Base-by-base conservation (phyloP, 768 basidiomycete species). In the Hemileccinum rubropunctum region DNA sequence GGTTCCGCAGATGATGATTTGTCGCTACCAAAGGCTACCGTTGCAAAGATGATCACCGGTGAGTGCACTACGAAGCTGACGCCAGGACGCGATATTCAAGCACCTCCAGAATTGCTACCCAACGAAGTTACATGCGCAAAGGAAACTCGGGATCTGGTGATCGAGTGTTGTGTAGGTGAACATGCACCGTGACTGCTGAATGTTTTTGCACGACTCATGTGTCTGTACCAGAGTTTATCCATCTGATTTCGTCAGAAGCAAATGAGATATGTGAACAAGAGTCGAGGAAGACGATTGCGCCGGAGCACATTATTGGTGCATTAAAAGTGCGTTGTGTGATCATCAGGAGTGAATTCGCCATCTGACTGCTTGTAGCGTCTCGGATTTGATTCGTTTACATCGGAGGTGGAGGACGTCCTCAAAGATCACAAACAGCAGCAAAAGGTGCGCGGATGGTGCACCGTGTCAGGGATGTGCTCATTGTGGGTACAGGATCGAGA, bases 131-230 rank as follows among this genome's bases (percentile, higher is more conserved):
- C 83, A 27, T 98, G 93, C 63, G 82, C 94, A 21, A 98, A 98
- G 71, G 97, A 98, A 62, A 95, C 95, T 54, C 86, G 93, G 60
- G 97, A 98, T 76, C 71, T 98, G 56, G 87, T 99, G 36, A 94
- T 95, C 69, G 94, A 98, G 73, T 98, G 95, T 62, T 98, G 95
- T 82, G 92, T 98, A 82, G 97, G 97, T 97, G 76, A 86, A 86
- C 79, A 75, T 52, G 48, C 51, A 34, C 44, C 49, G 35, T 37
- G 50, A 45, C 34, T 21, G 28, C 35, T 18, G 21, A 27, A 18
- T 38, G 47, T 48, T 36, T 52, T 42, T 46, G 47, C 51, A 42
- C 30, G 35, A 35, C 60, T 66, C 56, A 59, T 26, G 14, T 37
- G 41, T 33, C 21, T 51, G 23, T 20, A 17, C 18, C 34, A 99